Evolutionary conservation across 441 rosid genomes (phyloP).

Genomic region (Bruguiera hainesii): DNA sequence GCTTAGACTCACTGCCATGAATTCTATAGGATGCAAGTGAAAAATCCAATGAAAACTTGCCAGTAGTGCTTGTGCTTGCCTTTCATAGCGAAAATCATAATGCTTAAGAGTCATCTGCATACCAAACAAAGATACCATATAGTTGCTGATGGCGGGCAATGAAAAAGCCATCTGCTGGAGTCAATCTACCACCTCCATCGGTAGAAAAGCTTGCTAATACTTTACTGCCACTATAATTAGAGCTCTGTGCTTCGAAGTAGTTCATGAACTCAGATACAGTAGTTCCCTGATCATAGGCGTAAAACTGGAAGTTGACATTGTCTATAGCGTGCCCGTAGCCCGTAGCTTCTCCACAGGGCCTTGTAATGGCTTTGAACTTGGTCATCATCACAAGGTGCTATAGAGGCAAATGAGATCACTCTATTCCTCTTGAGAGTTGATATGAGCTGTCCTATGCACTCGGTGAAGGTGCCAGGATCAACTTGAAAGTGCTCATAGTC

Average conservation of each 20-base stretch:
- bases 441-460: background rate
- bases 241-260: background rate
- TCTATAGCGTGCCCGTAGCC: background rate
- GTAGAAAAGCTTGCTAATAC: background rate
- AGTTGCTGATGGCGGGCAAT: background rate
- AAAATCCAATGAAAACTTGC: too few species aligned
- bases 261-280: background rate
- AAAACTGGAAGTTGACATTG: background rate
- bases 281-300: background rate
- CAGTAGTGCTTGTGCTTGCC: background rate
- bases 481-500: background rate
- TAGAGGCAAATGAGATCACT: background rate
- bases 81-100: background rate
- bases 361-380: background rate
- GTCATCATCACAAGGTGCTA: background rate
- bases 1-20: too few species aligned
- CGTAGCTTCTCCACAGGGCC: background rate
- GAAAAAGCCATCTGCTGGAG: background rate
- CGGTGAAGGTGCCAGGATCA: background rate
- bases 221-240: background rate
- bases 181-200: background rate
- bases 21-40: too few species aligned
- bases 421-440: background rate
- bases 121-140: background rate
- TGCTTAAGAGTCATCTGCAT: background rate